These are phyloP conservation scores for Chlamydomonas schloesseri DNA, from an alignment of 139 green algal species.

Conservation along the genomic window DNA sequence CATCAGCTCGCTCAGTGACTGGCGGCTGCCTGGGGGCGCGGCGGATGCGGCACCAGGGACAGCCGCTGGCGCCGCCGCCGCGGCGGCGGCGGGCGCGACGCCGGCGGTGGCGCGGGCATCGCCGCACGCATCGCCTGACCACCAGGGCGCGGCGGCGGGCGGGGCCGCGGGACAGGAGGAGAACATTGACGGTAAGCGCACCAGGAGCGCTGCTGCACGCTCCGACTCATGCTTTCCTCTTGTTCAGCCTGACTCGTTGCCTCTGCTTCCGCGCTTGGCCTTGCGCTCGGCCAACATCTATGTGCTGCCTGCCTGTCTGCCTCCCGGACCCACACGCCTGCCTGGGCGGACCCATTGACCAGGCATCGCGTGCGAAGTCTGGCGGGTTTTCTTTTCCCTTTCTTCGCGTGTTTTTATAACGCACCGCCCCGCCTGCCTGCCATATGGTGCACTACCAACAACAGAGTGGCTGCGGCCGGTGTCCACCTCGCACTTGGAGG, in stretches of 20 bases:
- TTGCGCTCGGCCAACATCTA: too few species aligned
- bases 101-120: not conserved
- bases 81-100: too few species aligned
- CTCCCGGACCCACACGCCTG: not conserved
- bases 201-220: too few species aligned
- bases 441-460: too few species aligned
- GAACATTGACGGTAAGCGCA: conserved; percentile 29
- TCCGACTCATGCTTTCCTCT: too few species aligned
- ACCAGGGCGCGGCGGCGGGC: not conserved
- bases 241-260: too few species aligned
- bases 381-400: too few species aligned
- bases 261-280: too few species aligned
- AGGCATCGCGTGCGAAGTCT: too few species aligned
- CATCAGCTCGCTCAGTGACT: conserved; percentile 38
- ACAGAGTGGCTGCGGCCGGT: conserved; percentile 50
- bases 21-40: not conserved
- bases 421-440: too few species aligned
- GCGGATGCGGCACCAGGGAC: not conserved
- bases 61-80: not conserved
- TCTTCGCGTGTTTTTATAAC: too few species aligned
- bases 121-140: not conserved
- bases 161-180: not conserved
- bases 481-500: conserved; percentile 50
- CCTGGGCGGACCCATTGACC: too few species aligned
- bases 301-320: not conserved